Evolutionary conservation across 768 basidiomycete species (phyloP).

Genomic region (Strobilomyces echinocephalus): DNA sequence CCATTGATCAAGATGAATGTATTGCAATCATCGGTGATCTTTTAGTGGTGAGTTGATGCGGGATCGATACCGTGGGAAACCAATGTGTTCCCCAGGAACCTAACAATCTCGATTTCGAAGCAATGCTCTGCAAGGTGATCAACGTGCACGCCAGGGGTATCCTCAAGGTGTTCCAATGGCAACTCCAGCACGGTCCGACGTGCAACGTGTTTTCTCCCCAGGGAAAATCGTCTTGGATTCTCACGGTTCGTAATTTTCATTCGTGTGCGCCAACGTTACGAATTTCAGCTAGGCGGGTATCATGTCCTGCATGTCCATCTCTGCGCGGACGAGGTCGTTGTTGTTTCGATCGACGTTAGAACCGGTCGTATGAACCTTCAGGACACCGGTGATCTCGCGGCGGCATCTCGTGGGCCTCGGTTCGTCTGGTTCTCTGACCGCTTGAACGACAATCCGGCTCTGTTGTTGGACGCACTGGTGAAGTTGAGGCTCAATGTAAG

Average conservation of each 20-base stretch:
- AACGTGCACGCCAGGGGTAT: slow-evolving; percentile 62
- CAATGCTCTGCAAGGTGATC: slow-evolving; percentile 58
- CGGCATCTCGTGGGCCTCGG: slow-evolving; percentile 65
- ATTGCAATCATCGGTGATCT: slow-evolving; percentile 40
- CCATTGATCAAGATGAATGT: slow-evolving; percentile 46
- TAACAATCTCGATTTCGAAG: slow-evolving; percentile 69
- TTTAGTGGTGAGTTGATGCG: slow-evolving; percentile 48
- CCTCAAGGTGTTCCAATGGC: slow-evolving; percentile 49
- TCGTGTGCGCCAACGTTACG: neutral
- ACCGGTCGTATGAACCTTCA: slow-evolving; percentile 75
- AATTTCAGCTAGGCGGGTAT: slow-evolving; percentile 39
- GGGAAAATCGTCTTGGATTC: slow-evolving; percentile 53
- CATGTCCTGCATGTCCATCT: slow-evolving; percentile 64
- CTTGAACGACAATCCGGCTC: slow-evolving; percentile 65
- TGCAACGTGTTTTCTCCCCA: slow-evolving; percentile 57
- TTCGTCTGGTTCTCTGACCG: slow-evolving; percentile 54
- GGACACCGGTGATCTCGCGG: slow-evolving; percentile 77
- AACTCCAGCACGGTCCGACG: slow-evolving; percentile 47
- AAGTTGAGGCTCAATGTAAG: slow-evolving; percentile 61
- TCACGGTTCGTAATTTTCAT: slow-evolving; percentile 43
- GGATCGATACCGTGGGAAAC: neutral
- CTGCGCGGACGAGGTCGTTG: slow-evolving; percentile 71
- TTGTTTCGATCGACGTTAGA: slow-evolving; percentile 73
- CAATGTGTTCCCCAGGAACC: slow-evolving; percentile 43
- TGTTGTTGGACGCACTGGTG: slow-evolving; percentile 54